phyloP scores from a whole-genome alignment of 2,329 filamentous ascomycete genomes.

The Sordariomycetes sp. region DNA sequence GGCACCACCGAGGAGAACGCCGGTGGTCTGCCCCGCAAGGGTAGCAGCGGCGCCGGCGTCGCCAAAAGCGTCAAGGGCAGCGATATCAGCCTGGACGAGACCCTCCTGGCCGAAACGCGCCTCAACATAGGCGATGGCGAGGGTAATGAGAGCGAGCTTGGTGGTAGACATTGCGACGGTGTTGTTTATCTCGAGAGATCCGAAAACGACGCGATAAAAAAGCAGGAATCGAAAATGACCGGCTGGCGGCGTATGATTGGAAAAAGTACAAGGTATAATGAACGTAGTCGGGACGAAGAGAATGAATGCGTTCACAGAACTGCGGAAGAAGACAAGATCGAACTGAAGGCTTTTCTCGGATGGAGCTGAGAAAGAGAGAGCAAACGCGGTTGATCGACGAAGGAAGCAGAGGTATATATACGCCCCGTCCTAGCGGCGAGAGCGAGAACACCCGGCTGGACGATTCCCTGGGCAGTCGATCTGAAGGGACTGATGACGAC shows the following conservation, averaged over 20 bases:
- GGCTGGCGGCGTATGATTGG: conserved; percentile 10
- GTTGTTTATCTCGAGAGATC: background rate
- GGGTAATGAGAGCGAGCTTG: conserved; percentile 26
- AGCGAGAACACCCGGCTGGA: background rate
- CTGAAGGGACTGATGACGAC: background rate
- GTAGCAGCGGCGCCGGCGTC: conserved; percentile 50
- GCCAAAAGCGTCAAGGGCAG: conserved; percentile 41
- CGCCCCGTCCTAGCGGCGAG: background rate
- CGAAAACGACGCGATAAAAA: conserved; percentile 7
- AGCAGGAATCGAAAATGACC: conserved; percentile 9
- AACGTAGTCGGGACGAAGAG: background rate
- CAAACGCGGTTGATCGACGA: conserved; percentile 2
- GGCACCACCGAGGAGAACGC: conserved; percentile 51
- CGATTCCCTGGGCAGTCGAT: background rate
- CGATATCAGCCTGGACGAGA: conserved; percentile 41
- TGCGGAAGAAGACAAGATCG: conserved; percentile 15
- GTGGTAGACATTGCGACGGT: conserved; percentile 25
- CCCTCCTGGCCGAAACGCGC: conserved; percentile 57
- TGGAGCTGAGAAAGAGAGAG: conserved; percentile 4
- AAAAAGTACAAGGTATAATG: background rate
- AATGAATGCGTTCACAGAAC: conserved; percentile 24
- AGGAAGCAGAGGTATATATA: conserved; percentile 3
- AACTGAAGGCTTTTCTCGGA: conserved; percentile 13
- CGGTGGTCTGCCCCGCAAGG: conserved; percentile 50
- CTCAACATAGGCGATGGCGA: conserved; percentile 31